Evolutionary conservation across 805 yeast species (phyloP).

Genomic region (Lipomyces orientalis): DNA sequence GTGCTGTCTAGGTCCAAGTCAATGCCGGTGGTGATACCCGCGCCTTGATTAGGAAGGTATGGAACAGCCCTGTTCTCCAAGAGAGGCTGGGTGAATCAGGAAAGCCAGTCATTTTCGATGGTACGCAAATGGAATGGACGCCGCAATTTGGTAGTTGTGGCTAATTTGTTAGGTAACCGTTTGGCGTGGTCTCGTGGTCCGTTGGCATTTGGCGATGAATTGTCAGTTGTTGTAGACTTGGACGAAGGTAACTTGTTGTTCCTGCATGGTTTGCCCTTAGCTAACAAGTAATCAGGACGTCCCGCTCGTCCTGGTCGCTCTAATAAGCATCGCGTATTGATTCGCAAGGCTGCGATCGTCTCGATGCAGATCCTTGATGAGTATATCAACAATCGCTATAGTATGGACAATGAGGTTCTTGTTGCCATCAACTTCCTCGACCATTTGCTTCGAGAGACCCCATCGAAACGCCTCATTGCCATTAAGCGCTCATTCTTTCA

Average conservation of each 20-base stretch:
- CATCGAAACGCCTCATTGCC: conserved; percentile 19
- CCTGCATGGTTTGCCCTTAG: not conserved
- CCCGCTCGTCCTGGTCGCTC: conserved; percentile 14
- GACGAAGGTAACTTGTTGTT: conserved; percentile 7
- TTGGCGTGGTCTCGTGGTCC: conserved; percentile 24
- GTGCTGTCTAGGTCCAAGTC: conserved; percentile 7
- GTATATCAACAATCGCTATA: conserved; percentile 21
- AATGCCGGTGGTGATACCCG: conserved; percentile 7
- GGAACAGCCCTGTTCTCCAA: conserved; percentile 10
- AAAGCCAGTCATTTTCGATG: conserved; percentile 21
- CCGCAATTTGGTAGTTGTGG: not conserved
- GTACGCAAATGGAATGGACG: not conserved
- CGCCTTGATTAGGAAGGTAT: conserved; percentile 12
- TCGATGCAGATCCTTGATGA: conserved; percentile 24
- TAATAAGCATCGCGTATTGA: conserved; percentile 15
- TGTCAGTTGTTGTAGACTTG: conserved; percentile 17
- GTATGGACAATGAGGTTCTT: conserved; percentile 22
- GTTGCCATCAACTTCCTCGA: conserved; percentile 29
- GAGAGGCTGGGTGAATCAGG: conserved; percentile 14
- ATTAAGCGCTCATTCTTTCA: conserved; percentile 20
- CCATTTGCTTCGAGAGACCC: conserved; percentile 22
- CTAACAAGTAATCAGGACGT: not conserved
- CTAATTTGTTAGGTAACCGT: conserved; percentile 13
- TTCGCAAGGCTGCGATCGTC: conserved; percentile 21
- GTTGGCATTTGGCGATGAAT: conserved; percentile 17